Evolutionary conservation across 371 early-diverging fungal genomes (phyloP).

Genomic region (Rhizopus stolonifer): DNA sequence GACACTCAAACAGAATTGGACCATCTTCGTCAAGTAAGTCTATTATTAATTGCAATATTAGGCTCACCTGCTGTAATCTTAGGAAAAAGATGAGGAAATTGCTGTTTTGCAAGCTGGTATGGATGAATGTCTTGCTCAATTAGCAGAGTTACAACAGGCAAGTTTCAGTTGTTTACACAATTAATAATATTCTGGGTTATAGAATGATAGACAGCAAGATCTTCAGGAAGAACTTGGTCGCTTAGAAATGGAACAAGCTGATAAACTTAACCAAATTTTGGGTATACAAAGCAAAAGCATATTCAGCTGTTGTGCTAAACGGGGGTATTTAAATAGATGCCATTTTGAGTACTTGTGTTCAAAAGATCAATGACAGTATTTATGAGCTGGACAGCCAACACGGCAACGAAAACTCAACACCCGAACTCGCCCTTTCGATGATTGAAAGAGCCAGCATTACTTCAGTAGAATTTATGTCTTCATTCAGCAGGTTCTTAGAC

Average conservation of each 20-base stretch:
- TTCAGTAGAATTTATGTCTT: slow-evolving; percentile 76
- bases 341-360: slow-evolving; percentile 83
- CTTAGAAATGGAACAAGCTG: slow-evolving; percentile 65
- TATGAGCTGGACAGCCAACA: slow-evolving; percentile 80
- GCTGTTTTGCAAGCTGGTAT: slow-evolving; percentile 90
- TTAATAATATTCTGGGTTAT: not conserved
- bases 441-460: slow-evolving; percentile 83
- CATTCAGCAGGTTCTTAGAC: slow-evolving; percentile 74
- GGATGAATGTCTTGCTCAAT: slow-evolving; percentile 89
- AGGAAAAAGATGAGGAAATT: slow-evolving; percentile 86
- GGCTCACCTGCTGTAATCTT: not conserved
- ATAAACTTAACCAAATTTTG: slow-evolving; percentile 79
- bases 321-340: slow-evolving; percentile 67
- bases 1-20: slow-evolving; percentile 72
- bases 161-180: not conserved
- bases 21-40: slow-evolving; percentile 50
- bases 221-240: slow-evolving; percentile 67
- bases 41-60: too few relatives aligned
- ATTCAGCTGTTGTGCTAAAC: too few relatives aligned
- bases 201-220: slow-evolving; percentile 54
- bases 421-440: slow-evolving; percentile 88
- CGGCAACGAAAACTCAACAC: slow-evolving; percentile 88
- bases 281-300: slow-evolving; percentile 40
- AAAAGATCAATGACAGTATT: slow-evolving; percentile 84
- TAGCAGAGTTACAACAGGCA: slow-evolving; percentile 78